A percentile compares a stretch with the other conserved stretches of the same genome.
phyloP scores from a whole-genome alignment of 2,329 filamentous ascomycete genomes.

The Penicillium sclerotiorum region DNA sequence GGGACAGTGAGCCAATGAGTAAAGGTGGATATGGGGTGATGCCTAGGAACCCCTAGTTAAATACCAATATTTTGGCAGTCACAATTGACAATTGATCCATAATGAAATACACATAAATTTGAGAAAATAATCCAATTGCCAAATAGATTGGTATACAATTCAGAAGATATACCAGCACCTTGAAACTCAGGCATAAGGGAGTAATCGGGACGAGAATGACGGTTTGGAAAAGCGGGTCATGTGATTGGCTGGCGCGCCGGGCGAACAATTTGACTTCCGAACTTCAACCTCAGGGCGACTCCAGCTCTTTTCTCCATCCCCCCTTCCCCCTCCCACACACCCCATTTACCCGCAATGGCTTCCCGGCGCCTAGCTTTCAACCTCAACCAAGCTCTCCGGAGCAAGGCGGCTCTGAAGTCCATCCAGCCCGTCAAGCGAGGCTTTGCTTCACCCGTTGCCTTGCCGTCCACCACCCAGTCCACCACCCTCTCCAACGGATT shows the following conservation, averaged over 20 bases:
- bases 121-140: neutral
- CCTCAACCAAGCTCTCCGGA: slow-evolving; percentile 87
- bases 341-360: slow-evolving; percentile 68
- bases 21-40: slow-evolving; percentile 12
- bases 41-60: neutral
- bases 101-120: neutral
- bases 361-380: slow-evolving; percentile 96
- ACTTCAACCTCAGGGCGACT: slow-evolving; percentile 44
- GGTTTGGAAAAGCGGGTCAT: slow-evolving; percentile 47
- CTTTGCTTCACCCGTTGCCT: slow-evolving; percentile 79
- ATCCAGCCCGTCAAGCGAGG: slow-evolving; percentile 77
- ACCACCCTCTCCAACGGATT: slow-evolving; percentile 97
- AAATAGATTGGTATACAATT: neutral
- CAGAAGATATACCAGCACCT: neutral
- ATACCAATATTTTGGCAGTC: neutral
- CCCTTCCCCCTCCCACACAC: slow-evolving; percentile 47
- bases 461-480: slow-evolving; percentile 83
- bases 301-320: slow-evolving; percentile 51
- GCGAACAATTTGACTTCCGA: slow-evolving; percentile 51
- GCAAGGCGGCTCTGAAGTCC: slow-evolving; percentile 78
- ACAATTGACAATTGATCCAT: too few relatives aligned
- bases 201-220: slow-evolving; percentile 38
- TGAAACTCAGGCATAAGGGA: slow-evolving; percentile 27
- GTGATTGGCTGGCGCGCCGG: slow-evolving; percentile 46
- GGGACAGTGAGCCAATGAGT: slow-evolving; percentile 19